Percentiles rank a stretch among this genome's conserved stretches.
Conservation (phyloP, 805 yeast genomes). For the Kuraishia piskuri region DNA sequence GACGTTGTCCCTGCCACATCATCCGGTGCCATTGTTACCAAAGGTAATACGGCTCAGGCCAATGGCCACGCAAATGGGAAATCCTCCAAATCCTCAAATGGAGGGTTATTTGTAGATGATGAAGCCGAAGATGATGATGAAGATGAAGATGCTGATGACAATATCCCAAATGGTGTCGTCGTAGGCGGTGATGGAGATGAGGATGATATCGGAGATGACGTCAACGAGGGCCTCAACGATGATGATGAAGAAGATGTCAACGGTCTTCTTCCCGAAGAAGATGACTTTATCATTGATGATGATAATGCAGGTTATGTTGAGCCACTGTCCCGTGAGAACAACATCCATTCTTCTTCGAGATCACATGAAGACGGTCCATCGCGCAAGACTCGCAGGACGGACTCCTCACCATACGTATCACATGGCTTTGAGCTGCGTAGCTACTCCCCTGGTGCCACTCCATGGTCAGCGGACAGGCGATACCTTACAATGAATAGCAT, state of each 20-base stretch:
- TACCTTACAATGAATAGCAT: constrained; percentile 72
- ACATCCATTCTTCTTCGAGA: neutral
- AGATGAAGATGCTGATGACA: constrained; percentile 8
- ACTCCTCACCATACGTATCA: neutral
- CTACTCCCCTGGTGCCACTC: constrained; percentile 83
- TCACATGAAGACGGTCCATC: neutral
- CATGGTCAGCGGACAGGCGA: constrained; percentile 63
- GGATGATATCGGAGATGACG: constrained; percentile 14
- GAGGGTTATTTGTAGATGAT: constrained; percentile 7
- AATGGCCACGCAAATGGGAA: neutral
- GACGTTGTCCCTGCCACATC: constrained; percentile 4
- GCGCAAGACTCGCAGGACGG: neutral
- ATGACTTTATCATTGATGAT: constrained; percentile 56
- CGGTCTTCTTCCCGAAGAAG: constrained; percentile 19
- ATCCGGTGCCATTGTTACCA: constrained; percentile 1
- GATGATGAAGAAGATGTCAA: constrained; percentile 17
- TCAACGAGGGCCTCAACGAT: constrained; percentile 8
- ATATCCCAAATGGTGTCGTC: neutral
- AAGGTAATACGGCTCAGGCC: constrained; percentile 1
- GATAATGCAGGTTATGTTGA: constrained; percentile 42
- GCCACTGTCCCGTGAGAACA: neutral
- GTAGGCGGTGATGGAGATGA: constrained; percentile 9
- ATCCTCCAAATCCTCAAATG: neutral
- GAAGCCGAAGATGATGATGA: constrained; percentile 11
- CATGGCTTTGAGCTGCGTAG: constrained; percentile 38